Conservation (phyloP, 352 stramenopile genomes). For the Pythium volutum region DNA sequence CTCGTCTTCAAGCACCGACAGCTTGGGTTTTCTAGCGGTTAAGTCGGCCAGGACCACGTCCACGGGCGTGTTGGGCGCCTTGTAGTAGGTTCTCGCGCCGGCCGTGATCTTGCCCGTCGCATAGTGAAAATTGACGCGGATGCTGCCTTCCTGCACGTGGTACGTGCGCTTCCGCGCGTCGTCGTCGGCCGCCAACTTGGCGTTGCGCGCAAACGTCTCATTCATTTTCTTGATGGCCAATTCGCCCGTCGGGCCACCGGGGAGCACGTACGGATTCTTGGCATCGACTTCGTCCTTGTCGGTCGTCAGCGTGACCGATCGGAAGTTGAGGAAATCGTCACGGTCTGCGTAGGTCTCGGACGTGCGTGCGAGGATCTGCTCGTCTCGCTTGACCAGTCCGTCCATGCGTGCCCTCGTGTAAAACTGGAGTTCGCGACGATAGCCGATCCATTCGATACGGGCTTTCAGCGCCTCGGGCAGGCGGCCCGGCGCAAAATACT, state of each 20-base stretch:
- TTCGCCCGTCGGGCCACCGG: slow-evolving; percentile 63
- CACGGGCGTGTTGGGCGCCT: slow-evolving; percentile 59
- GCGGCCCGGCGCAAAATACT: slow-evolving; percentile 71
- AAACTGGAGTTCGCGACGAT: slow-evolving; percentile 87
- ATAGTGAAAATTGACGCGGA: slow-evolving; percentile 91
- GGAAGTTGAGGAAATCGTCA: slow-evolving; percentile 83
- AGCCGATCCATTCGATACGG: slow-evolving; percentile 87
- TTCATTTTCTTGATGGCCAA: slow-evolving; percentile 92
- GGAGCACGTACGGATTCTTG: slow-evolving; percentile 79
- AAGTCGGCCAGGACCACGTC: slow-evolving; percentile 76
- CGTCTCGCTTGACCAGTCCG: slow-evolving; percentile 79
- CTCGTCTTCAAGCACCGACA: slow-evolving; percentile 75
- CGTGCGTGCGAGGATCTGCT: slow-evolving; percentile 88
- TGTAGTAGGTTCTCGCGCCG: slow-evolving; percentile 75
- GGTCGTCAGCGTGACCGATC: slow-evolving; percentile 72
- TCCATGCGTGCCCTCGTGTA: slow-evolving; percentile 90
- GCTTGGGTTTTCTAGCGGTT: slow-evolving; percentile 57
- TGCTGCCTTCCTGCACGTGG: slow-evolving; percentile 88
- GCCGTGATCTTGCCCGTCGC: slow-evolving; percentile 90
- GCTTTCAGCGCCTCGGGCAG: slow-evolving; percentile 71
- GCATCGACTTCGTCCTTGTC: slow-evolving; percentile 76
- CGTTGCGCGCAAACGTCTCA: slow-evolving; percentile 87
- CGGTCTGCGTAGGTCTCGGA: slow-evolving; percentile 84
- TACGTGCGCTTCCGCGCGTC: slow-evolving; percentile 90
- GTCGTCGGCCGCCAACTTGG: slow-evolving; percentile 44